phyloP scores from a whole-genome alignment of 2,329 filamentous ascomycete genomes.

The Dendrostoma leiphaemia region DNA sequence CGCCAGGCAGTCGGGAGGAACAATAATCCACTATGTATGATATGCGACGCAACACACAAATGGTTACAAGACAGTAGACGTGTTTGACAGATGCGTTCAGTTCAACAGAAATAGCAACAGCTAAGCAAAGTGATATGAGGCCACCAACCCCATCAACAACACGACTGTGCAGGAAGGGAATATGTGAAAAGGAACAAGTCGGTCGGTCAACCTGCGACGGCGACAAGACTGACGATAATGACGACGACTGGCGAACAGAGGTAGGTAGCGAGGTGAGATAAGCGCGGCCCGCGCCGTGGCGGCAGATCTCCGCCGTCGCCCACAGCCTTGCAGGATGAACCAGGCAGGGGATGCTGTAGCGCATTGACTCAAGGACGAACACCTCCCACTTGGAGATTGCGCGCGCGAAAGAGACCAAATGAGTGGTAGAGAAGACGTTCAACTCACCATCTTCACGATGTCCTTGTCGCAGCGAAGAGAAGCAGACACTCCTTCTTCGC shows the following conservation, averaged over 20 bases:
- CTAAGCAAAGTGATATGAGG: no score
- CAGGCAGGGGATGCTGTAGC: not conserved
- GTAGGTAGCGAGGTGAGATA: not conserved
- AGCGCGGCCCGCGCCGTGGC: slow-evolving; percentile 14
- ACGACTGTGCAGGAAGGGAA: not conserved
- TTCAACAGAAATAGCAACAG: no score
- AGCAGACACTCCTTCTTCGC: slow-evolving; percentile 12
- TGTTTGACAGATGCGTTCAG: no score
- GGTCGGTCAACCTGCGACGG: no score
- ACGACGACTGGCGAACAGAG: not conserved
- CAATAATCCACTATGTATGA: no score
- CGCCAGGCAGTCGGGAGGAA: no score
- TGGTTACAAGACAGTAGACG: not conserved
- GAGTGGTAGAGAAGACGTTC: not conserved
- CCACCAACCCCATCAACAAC: not conserved
- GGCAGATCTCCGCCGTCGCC: not conserved
- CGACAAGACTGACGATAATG: not conserved
- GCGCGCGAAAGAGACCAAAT: not conserved
- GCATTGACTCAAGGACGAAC: not conserved
- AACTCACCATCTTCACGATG: slow-evolving; percentile 22
- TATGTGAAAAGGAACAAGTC: not conserved
- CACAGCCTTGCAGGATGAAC: slow-evolving; percentile 4
- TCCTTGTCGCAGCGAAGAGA: slow-evolving; percentile 13
- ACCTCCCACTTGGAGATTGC: no score
- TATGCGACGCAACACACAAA: not conserved